phyloP scores from a whole-genome alignment of 2,329 filamentous ascomycete genomes.

The Aspergillus brasiliensis region DNA sequence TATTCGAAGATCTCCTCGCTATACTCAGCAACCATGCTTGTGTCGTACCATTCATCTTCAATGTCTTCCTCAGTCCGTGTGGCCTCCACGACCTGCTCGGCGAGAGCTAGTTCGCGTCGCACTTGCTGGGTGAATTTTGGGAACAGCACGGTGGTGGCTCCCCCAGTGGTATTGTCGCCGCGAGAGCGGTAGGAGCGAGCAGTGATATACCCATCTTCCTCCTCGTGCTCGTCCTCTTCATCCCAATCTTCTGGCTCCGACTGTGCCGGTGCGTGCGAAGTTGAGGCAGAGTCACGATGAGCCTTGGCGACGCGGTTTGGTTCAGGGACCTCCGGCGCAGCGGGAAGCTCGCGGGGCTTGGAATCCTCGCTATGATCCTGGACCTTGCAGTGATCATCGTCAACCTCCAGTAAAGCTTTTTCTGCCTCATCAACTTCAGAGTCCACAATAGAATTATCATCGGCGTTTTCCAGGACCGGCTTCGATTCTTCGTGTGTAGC shows the following conservation, averaged over 20 bases:
- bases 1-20: constrained; percentile 94
- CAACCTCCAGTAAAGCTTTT: constrained; percentile 26
- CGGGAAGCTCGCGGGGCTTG: constrained; percentile 10
- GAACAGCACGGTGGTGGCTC: constrained; percentile 66
- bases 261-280: constrained; percentile 27
- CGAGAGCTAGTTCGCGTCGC: constrained; percentile 71
- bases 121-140: constrained; percentile 71
- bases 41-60: constrained; percentile 88
- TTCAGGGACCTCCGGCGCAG: constrained; percentile 6
- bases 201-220: constrained; percentile 71
- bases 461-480: constrained; percentile 15
- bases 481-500: constrained; percentile 15
- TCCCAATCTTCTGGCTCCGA: constrained; percentile 71
- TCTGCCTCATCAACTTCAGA: constrained; percentile 34
- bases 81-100: constrained; percentile 66
- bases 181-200: constrained; percentile 77
- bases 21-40: constrained; percentile 97
- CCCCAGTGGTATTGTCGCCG: constrained; percentile 71
- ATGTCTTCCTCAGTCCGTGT: constrained; percentile 71
- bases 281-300: constrained; percentile 23
- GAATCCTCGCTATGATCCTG: constrained; percentile 19
- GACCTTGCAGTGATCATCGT: constrained; percentile 30
- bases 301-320: constrained; percentile 12
- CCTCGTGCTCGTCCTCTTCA: constrained; percentile 74
- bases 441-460: constrained; percentile 23